phyloP scores from a whole-genome alignment of 192 early-diverging fungal species.

The Tieghemiomyces parasiticus region DNA sequence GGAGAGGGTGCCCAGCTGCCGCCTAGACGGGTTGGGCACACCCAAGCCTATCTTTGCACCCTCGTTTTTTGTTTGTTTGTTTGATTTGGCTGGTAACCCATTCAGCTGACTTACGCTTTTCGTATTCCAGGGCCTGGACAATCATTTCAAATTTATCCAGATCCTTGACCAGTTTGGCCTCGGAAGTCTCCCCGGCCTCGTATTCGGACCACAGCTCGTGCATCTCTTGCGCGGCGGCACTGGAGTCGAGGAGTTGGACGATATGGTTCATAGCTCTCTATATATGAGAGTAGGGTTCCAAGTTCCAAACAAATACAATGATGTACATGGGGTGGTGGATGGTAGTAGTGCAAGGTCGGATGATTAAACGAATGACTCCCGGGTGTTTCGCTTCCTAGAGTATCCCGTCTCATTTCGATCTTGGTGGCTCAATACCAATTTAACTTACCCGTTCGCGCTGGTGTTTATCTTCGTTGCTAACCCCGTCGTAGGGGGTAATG shows the following conservation, averaged over 20 bases:
- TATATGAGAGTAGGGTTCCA: too few species aligned
- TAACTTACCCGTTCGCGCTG: conserved; percentile 39
- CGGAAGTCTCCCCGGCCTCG: conserved; percentile 52
- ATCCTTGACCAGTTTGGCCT: conserved; percentile 76
- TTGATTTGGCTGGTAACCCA: too few species aligned
- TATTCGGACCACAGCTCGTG: conserved; percentile 70
- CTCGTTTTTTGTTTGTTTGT: too few species aligned
- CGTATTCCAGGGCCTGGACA: conserved; percentile 82
- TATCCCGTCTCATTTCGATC: not conserved
- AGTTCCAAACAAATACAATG: too few species aligned
- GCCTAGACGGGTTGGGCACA: too few species aligned
- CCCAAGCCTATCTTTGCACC: too few species aligned
- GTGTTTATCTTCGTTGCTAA: conserved; percentile 66
- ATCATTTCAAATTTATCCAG: conserved; percentile 98
- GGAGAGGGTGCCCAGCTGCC: too few species aligned
- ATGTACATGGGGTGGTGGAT: too few species aligned
- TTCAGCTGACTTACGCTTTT: conserved; percentile 41
- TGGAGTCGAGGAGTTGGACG: conserved; percentile 34
- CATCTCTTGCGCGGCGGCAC: conserved; percentile 53
- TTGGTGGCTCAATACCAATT: not conserved
- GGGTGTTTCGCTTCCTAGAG: too few species aligned
- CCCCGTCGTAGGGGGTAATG: conserved; percentile 70
- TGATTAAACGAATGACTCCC: too few species aligned
- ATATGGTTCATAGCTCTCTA: conserved; percentile 49
- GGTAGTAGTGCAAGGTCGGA: too few species aligned